Evolutionary conservation across 2,329 filamentous ascomycete species (phyloP).

Genomic region (Xylaria sp.): DNA sequence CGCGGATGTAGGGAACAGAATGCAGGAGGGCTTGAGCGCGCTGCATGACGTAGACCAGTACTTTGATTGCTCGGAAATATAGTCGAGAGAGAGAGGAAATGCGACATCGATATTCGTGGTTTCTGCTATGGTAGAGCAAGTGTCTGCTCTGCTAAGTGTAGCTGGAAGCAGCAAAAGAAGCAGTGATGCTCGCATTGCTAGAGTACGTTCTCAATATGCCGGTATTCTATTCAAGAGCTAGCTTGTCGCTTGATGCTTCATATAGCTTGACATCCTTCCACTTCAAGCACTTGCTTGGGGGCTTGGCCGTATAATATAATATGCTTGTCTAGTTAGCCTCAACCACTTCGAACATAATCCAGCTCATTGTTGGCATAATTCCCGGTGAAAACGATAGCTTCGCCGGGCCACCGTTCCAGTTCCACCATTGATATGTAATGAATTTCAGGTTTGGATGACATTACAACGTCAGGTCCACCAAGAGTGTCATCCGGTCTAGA

Average conservation of each 20-base stretch:
- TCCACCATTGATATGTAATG: conserved; percentile 1
- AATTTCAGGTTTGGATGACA: conserved; percentile 5
- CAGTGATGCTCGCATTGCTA: conserved; percentile 22
- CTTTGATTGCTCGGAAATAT: conserved; percentile 52
- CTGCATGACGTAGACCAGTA: conserved; percentile 60
- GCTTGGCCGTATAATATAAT: conserved; percentile 12
- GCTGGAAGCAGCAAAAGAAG: conserved; percentile 36
- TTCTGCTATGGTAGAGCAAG: conserved; percentile 52
- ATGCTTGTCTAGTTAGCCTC: neutral
- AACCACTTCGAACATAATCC: neutral
- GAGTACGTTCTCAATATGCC: conserved; percentile 23
- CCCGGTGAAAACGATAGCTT: conserved; percentile 3
- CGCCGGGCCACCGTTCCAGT: neutral
- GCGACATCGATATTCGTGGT: conserved; percentile 51
- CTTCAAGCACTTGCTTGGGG: neutral
- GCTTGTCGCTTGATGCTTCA: neutral
- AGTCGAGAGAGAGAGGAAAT: conserved; percentile 48
- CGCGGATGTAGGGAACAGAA: conserved; percentile 59
- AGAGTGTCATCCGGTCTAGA: conserved; percentile 3
- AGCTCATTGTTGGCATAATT: conserved; percentile 3
- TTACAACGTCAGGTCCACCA: conserved; percentile 14
- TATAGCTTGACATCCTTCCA: neutral
- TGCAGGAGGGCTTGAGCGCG: conserved; percentile 57
- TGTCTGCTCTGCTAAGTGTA: conserved; percentile 46
- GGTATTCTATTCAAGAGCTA: conserved; percentile 33